Percentiles rank a stretch among this genome's conserved stretches.
phyloP scores from a whole-genome alignment of 2,329 filamentous ascomycete genomes.

The Cercospora zeae-maydis region DNA sequence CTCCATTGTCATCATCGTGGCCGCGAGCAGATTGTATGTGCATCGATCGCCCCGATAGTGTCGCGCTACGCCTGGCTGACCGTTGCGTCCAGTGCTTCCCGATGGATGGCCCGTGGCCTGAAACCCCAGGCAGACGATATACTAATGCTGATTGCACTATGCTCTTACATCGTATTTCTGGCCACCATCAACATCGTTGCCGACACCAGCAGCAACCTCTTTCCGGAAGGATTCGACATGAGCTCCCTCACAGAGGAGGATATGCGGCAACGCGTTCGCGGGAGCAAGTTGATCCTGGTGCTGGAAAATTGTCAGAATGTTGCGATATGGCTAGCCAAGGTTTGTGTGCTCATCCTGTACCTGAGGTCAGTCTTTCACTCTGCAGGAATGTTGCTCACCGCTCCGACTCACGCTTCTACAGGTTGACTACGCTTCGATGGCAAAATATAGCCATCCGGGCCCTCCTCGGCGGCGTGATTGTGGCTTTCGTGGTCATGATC shows the following conservation, averaged over 20 bases:
- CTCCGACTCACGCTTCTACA: not conserved
- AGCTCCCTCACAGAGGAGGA: slow-evolving; percentile 34
- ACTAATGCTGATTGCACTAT: slow-evolving; percentile 53
- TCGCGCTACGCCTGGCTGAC: not conserved
- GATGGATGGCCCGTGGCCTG: slow-evolving; percentile 45
- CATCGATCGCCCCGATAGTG: not conserved
- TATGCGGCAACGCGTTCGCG: slow-evolving; percentile 31
- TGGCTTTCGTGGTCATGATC: slow-evolving; percentile 40
- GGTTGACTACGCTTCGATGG: slow-evolving; percentile 36
- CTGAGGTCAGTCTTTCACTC: slow-evolving; percentile 15
- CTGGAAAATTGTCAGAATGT: slow-evolving; percentile 40
- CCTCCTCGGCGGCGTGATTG: slow-evolving; percentile 36
- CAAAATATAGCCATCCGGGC: slow-evolving; percentile 38
- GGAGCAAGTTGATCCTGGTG: slow-evolving; percentile 40
- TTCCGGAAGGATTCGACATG: slow-evolving; percentile 48
- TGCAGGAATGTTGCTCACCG: not conserved
- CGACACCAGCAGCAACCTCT: slow-evolving; percentile 42
- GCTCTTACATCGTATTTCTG: slow-evolving; percentile 50
- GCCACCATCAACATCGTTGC: slow-evolving; percentile 46
- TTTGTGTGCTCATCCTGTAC: slow-evolving; percentile 40
- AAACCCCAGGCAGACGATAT: slow-evolving; percentile 57
- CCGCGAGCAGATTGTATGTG: slow-evolving; percentile 43
- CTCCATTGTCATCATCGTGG: slow-evolving; percentile 39
- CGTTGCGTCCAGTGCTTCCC: slow-evolving; percentile 38
- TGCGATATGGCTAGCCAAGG: slow-evolving; percentile 40